A percentile compares a stretch with the other conserved stretches of the same genome.
Conservation (phyloP, 2,329 filamentous ascomycete species). For the Cladosporium sp. region DNA sequence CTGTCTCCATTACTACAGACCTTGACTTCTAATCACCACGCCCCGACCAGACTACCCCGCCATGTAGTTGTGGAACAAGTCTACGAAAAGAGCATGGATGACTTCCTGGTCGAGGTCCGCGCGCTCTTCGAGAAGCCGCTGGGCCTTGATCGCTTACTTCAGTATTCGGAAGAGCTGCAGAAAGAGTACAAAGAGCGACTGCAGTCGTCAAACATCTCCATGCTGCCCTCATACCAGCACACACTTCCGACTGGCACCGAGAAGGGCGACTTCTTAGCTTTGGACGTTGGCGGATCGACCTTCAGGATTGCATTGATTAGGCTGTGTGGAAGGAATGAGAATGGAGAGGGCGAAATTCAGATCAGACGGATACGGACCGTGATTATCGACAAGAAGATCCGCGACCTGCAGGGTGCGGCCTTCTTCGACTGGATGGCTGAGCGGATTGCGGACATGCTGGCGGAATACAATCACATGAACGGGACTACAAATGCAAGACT, state of each 20-base stretch:
- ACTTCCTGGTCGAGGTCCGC: slow-evolving; percentile 41
- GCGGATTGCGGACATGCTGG: slow-evolving; percentile 52
- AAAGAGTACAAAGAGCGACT: slow-evolving; percentile 52
- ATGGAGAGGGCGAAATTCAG: slow-evolving; percentile 42
- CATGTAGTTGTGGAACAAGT: slow-evolving; percentile 34
- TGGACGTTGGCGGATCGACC: slow-evolving; percentile 64
- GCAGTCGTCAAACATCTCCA: slow-evolving; percentile 54
- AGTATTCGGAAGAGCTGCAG: slow-evolving; percentile 42
- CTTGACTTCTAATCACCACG: slow-evolving; percentile 27
- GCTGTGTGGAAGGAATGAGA: slow-evolving; percentile 43
- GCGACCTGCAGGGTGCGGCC: slow-evolving; percentile 48
- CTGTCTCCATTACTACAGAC: slow-evolving; percentile 31
- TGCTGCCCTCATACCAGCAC: slow-evolving; percentile 62
- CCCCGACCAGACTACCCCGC: slow-evolving; percentile 28
- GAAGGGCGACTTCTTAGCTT: slow-evolving; percentile 54
- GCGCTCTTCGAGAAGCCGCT: slow-evolving; percentile 41
- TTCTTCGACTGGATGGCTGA: slow-evolving; percentile 66
- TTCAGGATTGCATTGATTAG: slow-evolving; percentile 59
- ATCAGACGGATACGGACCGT: slow-evolving; percentile 52
- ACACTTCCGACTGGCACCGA: slow-evolving; percentile 56
- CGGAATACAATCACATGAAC: slow-evolving; percentile 36
- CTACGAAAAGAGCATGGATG: slow-evolving; percentile 44
- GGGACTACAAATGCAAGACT: slow-evolving; percentile 36
- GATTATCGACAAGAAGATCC: slow-evolving; percentile 53
- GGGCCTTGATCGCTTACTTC: slow-evolving; percentile 36